Evolutionary conservation across 805 yeast species (phyloP).

Genomic region (Osmozyma mogii): DNA sequence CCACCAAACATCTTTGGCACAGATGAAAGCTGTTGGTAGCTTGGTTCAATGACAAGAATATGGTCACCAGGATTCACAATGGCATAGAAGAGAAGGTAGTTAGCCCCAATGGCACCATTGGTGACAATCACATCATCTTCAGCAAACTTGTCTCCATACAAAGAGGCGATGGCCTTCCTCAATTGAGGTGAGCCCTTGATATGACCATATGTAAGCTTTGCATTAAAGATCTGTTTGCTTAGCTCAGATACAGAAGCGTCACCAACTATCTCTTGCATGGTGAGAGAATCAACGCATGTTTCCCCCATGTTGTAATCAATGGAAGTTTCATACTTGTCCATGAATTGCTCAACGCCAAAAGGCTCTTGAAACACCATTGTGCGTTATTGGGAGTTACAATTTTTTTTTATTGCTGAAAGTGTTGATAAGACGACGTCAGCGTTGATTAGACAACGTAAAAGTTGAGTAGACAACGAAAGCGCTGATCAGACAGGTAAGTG

Average conservation of each 20-base stretch:
- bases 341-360: conserved; percentile 46
- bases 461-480: conserved; percentile 2
- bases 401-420: background rate
- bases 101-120: conserved; percentile 52
- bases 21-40: conserved; percentile 42
- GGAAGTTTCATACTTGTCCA: conserved; percentile 41
- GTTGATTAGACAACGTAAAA: conserved; percentile 1
- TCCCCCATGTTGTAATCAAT: conserved; percentile 41
- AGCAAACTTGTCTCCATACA: conserved; percentile 22
- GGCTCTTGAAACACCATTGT: conserved; percentile 37
- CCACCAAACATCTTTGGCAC: conserved; percentile 37
- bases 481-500: conserved; percentile 2
- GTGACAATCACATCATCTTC: conserved; percentile 38
- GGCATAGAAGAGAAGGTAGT: conserved; percentile 38
- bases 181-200: conserved; percentile 39
- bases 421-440: conserved; percentile 2
- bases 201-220: conserved; percentile 36
- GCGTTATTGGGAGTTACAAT: background rate
- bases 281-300: conserved; percentile 42
- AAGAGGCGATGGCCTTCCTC: conserved; percentile 24
- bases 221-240: conserved; percentile 1
- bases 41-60: conserved; percentile 41
- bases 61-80: conserved; percentile 39
- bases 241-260: conserved; percentile 9
- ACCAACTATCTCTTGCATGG: conserved; percentile 29